Percentiles rank a stretch among this genome's conserved stretches.
Evolutionary conservation across 2,329 filamentous ascomycete genomes (phyloP).

Genomic region (Aspergillus fischeri): DNA sequence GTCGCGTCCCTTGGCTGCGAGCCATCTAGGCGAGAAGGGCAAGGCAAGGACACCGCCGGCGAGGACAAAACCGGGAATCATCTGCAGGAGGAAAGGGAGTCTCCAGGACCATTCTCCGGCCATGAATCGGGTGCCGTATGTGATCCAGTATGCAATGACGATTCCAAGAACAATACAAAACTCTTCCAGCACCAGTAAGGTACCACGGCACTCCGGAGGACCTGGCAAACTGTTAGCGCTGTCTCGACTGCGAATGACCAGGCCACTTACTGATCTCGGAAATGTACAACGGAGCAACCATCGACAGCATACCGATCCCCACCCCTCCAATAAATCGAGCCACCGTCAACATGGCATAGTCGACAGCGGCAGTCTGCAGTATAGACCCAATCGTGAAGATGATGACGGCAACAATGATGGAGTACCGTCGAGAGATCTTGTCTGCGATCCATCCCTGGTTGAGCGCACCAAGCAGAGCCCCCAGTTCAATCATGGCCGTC

Average conservation of each 20-base stretch:
- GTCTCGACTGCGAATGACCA: not conserved
- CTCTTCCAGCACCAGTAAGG: slow-evolving; percentile 42
- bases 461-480: slow-evolving; percentile 46
- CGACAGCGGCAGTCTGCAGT: slow-evolving; percentile 48
- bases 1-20: slow-evolving; percentile 45
- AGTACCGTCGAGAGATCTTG: slow-evolving; percentile 50
- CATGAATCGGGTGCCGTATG: slow-evolving; percentile 44
- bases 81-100: slow-evolving; percentile 47
- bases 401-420: slow-evolving; percentile 48
- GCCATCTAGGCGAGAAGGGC: slow-evolving; percentile 55
- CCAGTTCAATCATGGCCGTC: slow-evolving; percentile 54
- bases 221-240: slow-evolving; percentile 9
- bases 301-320: slow-evolving; percentile 49
- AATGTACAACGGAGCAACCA: slow-evolving; percentile 52
- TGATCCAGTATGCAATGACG: slow-evolving; percentile 41
- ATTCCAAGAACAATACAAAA: slow-evolving; percentile 41
- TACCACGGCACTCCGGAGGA: slow-evolving; percentile 47
- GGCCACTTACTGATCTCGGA: slow-evolving; percentile 43
- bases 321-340: slow-evolving; percentile 49
- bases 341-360: slow-evolving; percentile 50
- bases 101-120: slow-evolving; percentile 45
- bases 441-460: slow-evolving; percentile 51
- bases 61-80: slow-evolving; percentile 39
- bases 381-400: slow-evolving; percentile 51
- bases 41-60: slow-evolving; percentile 40